Base-by-base conservation (phyloP, 1,284 basidiomycete species). In the Austroboletus niveus region DNA sequence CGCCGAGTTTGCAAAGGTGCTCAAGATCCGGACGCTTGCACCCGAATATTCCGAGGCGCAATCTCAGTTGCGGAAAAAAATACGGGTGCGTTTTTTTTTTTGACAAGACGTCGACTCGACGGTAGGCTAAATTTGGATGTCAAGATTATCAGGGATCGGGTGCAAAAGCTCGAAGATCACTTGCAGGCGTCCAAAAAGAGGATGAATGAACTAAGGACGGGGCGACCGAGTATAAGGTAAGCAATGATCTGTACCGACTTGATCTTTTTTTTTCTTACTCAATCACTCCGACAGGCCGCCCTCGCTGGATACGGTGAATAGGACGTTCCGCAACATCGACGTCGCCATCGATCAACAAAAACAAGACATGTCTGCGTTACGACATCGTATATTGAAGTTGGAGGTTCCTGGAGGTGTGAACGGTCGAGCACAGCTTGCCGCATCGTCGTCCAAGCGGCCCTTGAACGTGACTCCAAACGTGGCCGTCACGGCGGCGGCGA, bases 11-110 rank as follows among this genome's bases (percentile, higher is more conserved):
- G 81, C 87, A 12, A 89, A 84, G 61, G 87, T 93, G 78, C 71
- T 94, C 39, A 89, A 84, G 64, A 74, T 84, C 1, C 78, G 91
- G 47, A 85, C 86, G n/a, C 75, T 95, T n/a, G 88, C 87, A 7
- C 92, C 93, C 0, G 93, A 95, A 62, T 86, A 92, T 62, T 73
- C 84, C n/a, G 92, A 94, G 66, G 86, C 84, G 4, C 93, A 93
- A 64, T 81, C 75, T 11, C 84, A 86, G 49, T 71, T 95, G 29
- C 79, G 92, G 40, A 81, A 84, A 51, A 76, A 79, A 50, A 83
- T 90, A 36, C 75, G 83, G 60, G 89, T 88, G 58, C 20, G 35
- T 11, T 12, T 27, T 40, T 15, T 48, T 38, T 38, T 15, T 38
- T 38, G 36, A 17, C 14, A 24, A 24, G 22, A 24, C 22, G 22